Conservation (phyloP, 2,329 filamentous ascomycete genomes). For the Penicillium sp. region DNA sequence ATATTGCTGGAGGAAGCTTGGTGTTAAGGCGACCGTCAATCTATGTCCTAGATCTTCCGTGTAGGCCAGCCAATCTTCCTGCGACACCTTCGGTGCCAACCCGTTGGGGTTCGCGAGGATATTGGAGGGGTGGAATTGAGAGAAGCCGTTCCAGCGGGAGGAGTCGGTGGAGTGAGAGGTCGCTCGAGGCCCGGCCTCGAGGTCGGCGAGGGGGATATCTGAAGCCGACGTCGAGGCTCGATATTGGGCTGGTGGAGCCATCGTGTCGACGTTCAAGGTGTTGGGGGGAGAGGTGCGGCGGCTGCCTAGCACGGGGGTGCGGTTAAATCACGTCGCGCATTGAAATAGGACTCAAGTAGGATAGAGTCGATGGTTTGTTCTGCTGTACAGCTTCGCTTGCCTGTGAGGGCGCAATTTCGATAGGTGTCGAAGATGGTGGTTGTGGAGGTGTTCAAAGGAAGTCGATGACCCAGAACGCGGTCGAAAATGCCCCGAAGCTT, state of each 20-base stretch:
- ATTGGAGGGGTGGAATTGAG: conserved; percentile 29
- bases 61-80: conserved; percentile 31
- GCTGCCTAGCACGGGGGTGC: not conserved
- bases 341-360: not conserved
- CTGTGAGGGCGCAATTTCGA: not conserved
- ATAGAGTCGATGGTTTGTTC: not conserved
- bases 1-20: conserved; percentile 40
- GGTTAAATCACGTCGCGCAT: not conserved
- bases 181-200: conserved; percentile 28
- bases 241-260: conserved; percentile 17
- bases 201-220: conserved; percentile 33
- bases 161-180: conserved; percentile 6
- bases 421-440: not conserved
- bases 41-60: conserved; percentile 26
- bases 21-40: conserved; percentile 35
- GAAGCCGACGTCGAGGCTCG: conserved; percentile 27
- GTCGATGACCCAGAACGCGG: conserved; percentile 1
- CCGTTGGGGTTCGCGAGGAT: conserved; percentile 23
- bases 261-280: conserved; percentile 1
- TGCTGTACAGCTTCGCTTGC: not conserved
- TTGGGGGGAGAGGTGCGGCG: not conserved
- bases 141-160: conserved; percentile 28
- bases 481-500: conserved; percentile 1
- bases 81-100: conserved; percentile 20
- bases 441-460: not conserved